phyloP scores from a whole-genome alignment of 768 basidiomycete species.

The Boletus rubescentipes region DNA sequence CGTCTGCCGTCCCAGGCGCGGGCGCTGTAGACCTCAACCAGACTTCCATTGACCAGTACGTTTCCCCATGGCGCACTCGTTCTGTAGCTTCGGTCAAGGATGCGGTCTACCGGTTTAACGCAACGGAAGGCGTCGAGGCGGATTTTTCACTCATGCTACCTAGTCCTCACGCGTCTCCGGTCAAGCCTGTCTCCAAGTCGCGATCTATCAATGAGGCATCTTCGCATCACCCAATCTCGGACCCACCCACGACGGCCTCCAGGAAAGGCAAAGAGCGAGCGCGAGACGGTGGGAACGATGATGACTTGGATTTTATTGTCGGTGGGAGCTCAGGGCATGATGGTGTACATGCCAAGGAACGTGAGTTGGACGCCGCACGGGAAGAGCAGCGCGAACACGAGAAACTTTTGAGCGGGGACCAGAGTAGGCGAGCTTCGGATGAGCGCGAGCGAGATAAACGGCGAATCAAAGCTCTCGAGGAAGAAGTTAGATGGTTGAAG shows the following conservation, averaged over 20 bases:
- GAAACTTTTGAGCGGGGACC: slow-evolving; percentile 39
- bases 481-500: slow-evolving; percentile 59
- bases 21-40: background rate
- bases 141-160: slow-evolving; percentile 55
- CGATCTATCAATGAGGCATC: slow-evolving; percentile 20
- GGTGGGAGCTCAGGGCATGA: slow-evolving; percentile 45
- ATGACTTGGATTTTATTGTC: slow-evolving; percentile 29
- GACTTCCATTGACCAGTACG: slow-evolving; percentile 15
- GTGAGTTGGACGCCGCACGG: slow-evolving; percentile 56
- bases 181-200: slow-evolving; percentile 24
- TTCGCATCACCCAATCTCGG: background rate
- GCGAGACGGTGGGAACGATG: slow-evolving; percentile 25
- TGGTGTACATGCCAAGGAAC: slow-evolving; percentile 57
- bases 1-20: slow-evolving; percentile 2
- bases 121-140: slow-evolving; percentile 42
- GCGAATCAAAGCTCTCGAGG: slow-evolving; percentile 61
- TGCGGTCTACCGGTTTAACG: slow-evolving; percentile 49
- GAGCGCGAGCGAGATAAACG: slow-evolving; percentile 60
- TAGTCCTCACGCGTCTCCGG: slow-evolving; percentile 39
- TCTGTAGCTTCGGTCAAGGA: slow-evolving; percentile 44
- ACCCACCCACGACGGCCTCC: slow-evolving; percentile 6
- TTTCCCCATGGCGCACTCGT: slow-evolving; percentile 34
- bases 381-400: slow-evolving; percentile 51
- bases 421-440: slow-evolving; percentile 24
- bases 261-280: slow-evolving; percentile 50